phyloP scores from a whole-genome alignment of 116 monocot species.

The Dioscorea cayenensis region DNA sequence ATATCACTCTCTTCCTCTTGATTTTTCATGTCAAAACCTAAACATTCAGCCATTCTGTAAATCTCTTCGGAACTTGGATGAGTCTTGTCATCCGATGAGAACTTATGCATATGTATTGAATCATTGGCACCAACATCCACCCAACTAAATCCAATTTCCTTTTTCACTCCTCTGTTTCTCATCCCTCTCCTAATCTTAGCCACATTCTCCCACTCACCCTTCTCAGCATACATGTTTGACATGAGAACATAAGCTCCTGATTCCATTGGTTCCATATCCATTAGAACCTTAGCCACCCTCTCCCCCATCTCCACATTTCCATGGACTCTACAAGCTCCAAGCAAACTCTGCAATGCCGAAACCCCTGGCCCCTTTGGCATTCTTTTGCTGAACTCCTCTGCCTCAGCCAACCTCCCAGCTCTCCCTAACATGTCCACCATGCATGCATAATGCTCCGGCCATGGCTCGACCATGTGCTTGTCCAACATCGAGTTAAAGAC shows the following conservation, averaged over 20 bases:
- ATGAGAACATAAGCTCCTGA: conserved; percentile 70
- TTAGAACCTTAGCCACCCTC: conserved; percentile 47
- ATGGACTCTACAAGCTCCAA: conserved; percentile 68
- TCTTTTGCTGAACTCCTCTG: conserved; percentile 30
- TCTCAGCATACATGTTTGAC: conserved; percentile 83
- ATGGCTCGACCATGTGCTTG: conserved; percentile 39
- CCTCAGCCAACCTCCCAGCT: conserved; percentile 67
- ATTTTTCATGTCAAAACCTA: conserved; percentile 48
- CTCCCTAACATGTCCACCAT: conserved; percentile 88
- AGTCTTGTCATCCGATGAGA: conserved; percentile 67
- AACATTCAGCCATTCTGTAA: conserved; percentile 32
- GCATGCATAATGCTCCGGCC: conserved; percentile 80
- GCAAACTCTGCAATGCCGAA: conserved; percentile 75
- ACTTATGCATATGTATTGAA: conserved; percentile 52
- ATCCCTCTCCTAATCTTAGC: conserved; percentile 66
- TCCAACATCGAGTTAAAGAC: conserved; percentile 47
- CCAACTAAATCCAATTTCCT: conserved; percentile 93
- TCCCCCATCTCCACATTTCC: conserved; percentile 56
- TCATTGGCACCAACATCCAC: conserved; percentile 43
- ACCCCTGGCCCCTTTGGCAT: conserved; percentile 48
- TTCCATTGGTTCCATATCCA: conserved; percentile 54
- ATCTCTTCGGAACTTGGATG: conserved; percentile 66
- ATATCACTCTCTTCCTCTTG: conserved; percentile 13
- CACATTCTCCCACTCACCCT: conserved; percentile 75
- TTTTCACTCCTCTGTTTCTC: conserved; percentile 68